Base-by-base conservation (phyloP, 805 yeast genomes). In the Wickerhamiella alocasiicola region DNA sequence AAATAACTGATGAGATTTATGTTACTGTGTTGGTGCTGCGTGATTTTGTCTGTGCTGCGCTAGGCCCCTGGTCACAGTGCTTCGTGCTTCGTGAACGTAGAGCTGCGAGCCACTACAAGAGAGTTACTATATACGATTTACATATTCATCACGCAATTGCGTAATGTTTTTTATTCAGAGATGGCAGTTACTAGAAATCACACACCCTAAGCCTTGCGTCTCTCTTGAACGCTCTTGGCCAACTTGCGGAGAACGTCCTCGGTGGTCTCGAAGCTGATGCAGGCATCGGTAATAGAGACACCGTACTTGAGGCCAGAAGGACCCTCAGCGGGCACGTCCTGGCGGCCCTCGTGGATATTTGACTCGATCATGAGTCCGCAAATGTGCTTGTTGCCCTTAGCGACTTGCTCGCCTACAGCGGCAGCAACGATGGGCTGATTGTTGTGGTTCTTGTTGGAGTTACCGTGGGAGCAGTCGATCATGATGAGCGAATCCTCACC, bases 391-490 rank as follows among this genome's bases (percentile, higher is more conserved):
- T 78, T 81, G 50, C 98, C 98, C 4, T 63, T 68, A 12, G 73
- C 62, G 38, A 91, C 62, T 63, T 91, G 98, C 48, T 77, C 78
- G 47, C 84, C 81, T 44, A 91, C 75, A 32, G 65, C 71, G 19
- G 72, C 70, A 19, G 87, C 84, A 11, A 88, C 98, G 56, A 70
- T 74, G 35, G 97, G 96, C 67, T 88, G 98, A 64, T 88, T 88
- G 58, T 73, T 73, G 74, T 77, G 87, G 63, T 88, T 79, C 60
- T 88, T 88, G 57, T 70, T 76, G 27, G 95, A 83, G 69, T 88
- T 88, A 48, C 96, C 98, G 59, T 88, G 98, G 30, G 96, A 85
- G 62, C 96, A 91, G 64, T 88, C 98, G 48, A 88, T 76, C 97
- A 88, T 91, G 54, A 87, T 78, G 55, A 88, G 71, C n/a, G 55